Conservation (phyloP, 768 basidiomycete species). For the Suillus plorans region DNA sequence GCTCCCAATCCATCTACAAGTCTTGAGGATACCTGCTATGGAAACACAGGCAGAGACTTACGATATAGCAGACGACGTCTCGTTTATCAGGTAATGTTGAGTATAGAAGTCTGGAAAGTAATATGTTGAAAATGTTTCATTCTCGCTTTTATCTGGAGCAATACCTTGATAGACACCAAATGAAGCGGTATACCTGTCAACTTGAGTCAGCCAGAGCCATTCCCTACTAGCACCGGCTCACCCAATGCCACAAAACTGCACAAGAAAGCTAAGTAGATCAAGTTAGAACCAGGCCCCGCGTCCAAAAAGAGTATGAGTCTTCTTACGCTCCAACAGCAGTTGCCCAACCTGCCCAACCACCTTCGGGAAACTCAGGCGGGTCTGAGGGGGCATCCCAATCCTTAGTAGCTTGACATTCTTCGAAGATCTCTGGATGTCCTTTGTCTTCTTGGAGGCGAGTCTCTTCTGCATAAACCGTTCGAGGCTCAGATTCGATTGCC, state of each 20-base stretch:
- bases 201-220: neutral
- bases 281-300: neutral
- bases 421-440: neutral
- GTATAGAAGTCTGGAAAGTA: neutral
- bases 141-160: neutral
- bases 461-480: neutral
- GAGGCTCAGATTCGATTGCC: neutral
- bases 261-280: neutral
- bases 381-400: no score
- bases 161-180: neutral
- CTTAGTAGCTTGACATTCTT: neutral
- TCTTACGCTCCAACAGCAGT: slow-evolving; percentile 2
- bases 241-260: neutral
- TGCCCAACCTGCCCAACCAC: neutral
- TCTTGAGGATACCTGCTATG: neutral
- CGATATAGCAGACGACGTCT: slow-evolving; percentile 1
- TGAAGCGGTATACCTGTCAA: neutral
- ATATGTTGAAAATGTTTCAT: neutral
- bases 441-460: neutral
- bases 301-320: no score
- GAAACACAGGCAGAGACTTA: neutral
- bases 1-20: neutral
- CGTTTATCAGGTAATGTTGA: neutral
- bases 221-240: neutral
- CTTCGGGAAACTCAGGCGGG: neutral